Evolutionary conservation across 768 basidiomycete genomes (phyloP).

Genomic region (Xerocomus brunneocitrinus): DNA sequence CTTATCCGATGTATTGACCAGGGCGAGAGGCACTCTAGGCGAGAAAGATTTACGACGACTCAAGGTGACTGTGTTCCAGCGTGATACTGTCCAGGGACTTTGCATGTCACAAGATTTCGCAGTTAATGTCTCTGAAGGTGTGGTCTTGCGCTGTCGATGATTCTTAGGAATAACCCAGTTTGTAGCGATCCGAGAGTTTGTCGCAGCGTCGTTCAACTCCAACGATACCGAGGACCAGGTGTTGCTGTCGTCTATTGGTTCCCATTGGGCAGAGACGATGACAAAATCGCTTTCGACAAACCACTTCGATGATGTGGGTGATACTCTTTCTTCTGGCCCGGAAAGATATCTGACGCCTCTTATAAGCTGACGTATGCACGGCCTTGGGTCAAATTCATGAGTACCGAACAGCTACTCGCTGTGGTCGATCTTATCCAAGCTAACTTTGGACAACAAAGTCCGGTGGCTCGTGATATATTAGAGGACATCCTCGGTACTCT

Average conservation of each 20-base stretch:
- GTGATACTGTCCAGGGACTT: slow-evolving; percentile 30
- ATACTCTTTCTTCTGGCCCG: background rate
- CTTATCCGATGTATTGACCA: slow-evolving; percentile 35
- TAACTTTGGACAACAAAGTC: slow-evolving; percentile 1
- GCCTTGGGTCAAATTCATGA: slow-evolving; percentile 56
- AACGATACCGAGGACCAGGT: slow-evolving; percentile 34
- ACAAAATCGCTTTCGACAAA: slow-evolving; percentile 11
- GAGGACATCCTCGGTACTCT: slow-evolving; percentile 37
- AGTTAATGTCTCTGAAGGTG: slow-evolving; percentile 34
- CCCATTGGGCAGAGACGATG: slow-evolving; percentile 37
- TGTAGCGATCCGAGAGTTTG: slow-evolving; percentile 41
- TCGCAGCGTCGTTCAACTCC: slow-evolving; percentile 38
- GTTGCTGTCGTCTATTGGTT: slow-evolving; percentile 37
- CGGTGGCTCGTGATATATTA: slow-evolving; percentile 23
- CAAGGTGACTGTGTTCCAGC: slow-evolving; percentile 40
- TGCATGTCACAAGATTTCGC: slow-evolving; percentile 30
- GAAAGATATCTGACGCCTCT: background rate
- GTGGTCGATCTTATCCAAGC: slow-evolving; percentile 40
- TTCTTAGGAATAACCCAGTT: slow-evolving; percentile 1
- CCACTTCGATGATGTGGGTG: slow-evolving; percentile 12
- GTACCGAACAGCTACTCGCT: slow-evolving; percentile 36
- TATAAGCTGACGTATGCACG: slow-evolving; percentile 12
- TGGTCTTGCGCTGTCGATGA: background rate
- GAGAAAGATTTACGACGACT: slow-evolving; percentile 31
- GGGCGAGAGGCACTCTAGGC: slow-evolving; percentile 26